Conservation (phyloP, 495 filamentous ascomycete genomes). For the Lichenothelia convexa region DNA sequence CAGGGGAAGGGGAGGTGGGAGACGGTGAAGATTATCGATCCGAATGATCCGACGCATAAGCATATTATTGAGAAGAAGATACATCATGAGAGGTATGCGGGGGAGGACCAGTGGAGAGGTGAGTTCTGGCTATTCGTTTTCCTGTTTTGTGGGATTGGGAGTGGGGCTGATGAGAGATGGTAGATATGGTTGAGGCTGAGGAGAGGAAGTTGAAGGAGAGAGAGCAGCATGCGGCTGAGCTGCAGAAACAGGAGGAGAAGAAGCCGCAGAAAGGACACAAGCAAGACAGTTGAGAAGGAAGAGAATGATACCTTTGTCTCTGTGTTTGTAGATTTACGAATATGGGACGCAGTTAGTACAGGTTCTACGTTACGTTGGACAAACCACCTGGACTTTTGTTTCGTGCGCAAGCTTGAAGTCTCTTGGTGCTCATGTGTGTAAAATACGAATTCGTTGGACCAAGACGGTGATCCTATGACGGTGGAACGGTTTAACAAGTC, state of each 20-base stretch:
- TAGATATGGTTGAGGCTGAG: conserved; percentile 27
- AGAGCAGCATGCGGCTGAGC: conserved; percentile 10
- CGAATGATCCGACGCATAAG: conserved; percentile 52
- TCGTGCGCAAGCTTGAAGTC: no score
- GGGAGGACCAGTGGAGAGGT: conserved; percentile 80
- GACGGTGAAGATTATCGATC: conserved; percentile 54
- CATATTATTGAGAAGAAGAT: conserved; percentile 52
- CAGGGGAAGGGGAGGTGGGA: conserved; percentile 59
- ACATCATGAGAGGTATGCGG: conserved; percentile 52
- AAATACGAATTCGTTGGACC: no score
- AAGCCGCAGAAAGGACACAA: background rate
- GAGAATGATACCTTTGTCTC: no score
- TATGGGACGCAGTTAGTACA: no score
- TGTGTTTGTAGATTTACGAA: no score
- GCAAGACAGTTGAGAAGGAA: conserved; percentile 4
- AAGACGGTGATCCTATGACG: no score
- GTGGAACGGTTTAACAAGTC: no score
- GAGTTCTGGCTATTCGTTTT: conserved; percentile 12
- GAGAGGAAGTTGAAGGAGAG: conserved; percentile 21
- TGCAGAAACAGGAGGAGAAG: conserved; percentile 11
- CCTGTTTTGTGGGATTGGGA: no score
- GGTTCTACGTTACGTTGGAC: no score
- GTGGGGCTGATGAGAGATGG: conserved; percentile 2
- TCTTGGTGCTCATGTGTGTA: no score
- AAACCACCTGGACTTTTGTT: no score